Evolutionary conservation across 2,329 filamentous ascomycete species (phyloP).

Genomic region (Penicillium occitanis): DNA sequence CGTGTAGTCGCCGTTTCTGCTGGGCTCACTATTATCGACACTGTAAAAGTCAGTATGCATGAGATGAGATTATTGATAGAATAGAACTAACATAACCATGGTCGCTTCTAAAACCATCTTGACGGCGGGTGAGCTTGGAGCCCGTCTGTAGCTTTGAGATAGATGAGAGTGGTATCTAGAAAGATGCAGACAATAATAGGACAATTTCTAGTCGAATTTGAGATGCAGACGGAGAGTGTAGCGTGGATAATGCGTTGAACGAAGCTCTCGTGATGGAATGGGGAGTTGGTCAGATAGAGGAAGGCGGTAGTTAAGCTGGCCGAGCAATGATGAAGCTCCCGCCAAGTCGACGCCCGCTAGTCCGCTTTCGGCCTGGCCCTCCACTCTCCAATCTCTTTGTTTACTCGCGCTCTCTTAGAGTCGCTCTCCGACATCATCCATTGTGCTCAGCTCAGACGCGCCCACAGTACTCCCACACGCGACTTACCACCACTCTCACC

Average conservation of each 20-base stretch:
- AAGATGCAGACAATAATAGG: background rate
- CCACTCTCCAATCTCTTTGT: conserved; percentile 6
- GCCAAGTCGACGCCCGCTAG: conserved; percentile 18
- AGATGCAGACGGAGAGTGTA: background rate
- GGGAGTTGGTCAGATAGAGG: background rate
- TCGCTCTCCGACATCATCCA: conserved; percentile 4
- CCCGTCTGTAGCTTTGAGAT: conserved; percentile 14
- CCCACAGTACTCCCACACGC: conserved; percentile 5
- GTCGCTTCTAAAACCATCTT: conserved; percentile 98
- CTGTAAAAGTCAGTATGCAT: conserved; percentile 38
- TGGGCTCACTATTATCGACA: conserved; percentile 98
- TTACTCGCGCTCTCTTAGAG: background rate
- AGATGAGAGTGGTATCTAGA: background rate
- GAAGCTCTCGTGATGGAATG: conserved; percentile 2
- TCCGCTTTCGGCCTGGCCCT: background rate
- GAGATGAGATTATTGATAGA: too few relatives aligned
- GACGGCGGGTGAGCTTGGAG: conserved; percentile 41
- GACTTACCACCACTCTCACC: background rate
- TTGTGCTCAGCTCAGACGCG: conserved; percentile 6
- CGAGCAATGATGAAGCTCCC: conserved; percentile 8
- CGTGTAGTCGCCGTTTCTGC: conserved; percentile 90
- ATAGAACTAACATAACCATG: conserved; percentile 70
- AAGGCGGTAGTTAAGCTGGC: background rate
- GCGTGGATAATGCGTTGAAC: background rate
- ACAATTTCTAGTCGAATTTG: background rate